These are phyloP conservation scores for Henningerozyma blattae DNA, from an alignment of 805 yeast genomes.

Conservation along the genomic window DNA sequence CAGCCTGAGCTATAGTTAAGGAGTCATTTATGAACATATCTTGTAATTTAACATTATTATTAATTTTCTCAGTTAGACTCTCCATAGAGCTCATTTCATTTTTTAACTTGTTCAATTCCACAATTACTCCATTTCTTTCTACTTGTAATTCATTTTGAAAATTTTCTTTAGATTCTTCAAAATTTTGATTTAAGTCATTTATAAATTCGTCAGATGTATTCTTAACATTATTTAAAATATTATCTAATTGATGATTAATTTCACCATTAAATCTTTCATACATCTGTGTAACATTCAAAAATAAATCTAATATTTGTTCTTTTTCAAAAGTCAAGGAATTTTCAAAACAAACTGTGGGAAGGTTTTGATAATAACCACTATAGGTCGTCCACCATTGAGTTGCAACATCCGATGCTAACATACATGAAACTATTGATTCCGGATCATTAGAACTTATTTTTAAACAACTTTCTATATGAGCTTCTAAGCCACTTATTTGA, in stretches of 20 bases:
- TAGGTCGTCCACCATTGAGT: slow-evolving; percentile 67
- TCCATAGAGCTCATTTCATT: too few species aligned
- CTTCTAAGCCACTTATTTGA: slow-evolving; percentile 30
- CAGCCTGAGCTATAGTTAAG: too few species aligned
- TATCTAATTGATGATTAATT: slow-evolving; percentile 7
- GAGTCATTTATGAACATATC: too few species aligned
- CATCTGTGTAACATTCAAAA: slow-evolving; percentile 33
- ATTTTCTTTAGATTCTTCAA: background rate
- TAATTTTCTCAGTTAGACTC: too few species aligned
- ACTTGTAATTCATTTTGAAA: too few species aligned
- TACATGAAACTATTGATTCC: slow-evolving; percentile 24
- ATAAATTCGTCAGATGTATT: background rate
- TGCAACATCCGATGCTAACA: slow-evolving; percentile 28
- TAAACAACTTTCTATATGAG: background rate
- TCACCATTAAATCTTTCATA: slow-evolving; percentile 9
- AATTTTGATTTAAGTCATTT: background rate
- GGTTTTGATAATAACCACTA: slow-evolving; percentile 49
- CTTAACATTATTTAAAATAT: slow-evolving; percentile 3
- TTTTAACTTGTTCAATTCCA: too few species aligned
- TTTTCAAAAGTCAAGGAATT: slow-evolving; percentile 40
- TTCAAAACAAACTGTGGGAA: slow-evolving; percentile 41
- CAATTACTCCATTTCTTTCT: too few species aligned
- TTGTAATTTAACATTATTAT: too few species aligned
- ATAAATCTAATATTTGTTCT: slow-evolving; percentile 35
- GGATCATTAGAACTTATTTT: slow-evolving; percentile 12